Evolutionary conservation across 2,329 filamentous ascomycete species (phyloP).

Genomic region (Penicillium paneum): DNA sequence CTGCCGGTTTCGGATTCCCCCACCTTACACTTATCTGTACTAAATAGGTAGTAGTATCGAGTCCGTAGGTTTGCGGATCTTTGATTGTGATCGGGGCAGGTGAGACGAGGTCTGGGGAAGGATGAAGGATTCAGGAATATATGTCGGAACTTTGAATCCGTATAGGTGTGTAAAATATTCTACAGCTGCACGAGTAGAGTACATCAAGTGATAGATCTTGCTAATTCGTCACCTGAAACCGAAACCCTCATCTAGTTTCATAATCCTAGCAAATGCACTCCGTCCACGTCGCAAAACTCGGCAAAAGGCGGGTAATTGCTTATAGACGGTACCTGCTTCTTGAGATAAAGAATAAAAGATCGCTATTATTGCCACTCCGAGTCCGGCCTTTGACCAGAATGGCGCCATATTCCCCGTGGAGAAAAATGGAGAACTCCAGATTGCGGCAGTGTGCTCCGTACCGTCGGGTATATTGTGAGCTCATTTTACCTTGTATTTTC

Average conservation of each 20-base stretch:
- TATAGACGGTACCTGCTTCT: not conserved
- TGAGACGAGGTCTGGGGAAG: conserved; percentile 8
- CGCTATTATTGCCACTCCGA: conserved; percentile 13
- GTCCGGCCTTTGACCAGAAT: conserved; percentile 19
- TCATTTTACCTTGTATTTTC: not conserved
- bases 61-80: conserved; percentile 1
- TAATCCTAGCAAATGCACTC: not conserved
- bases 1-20: not conserved
- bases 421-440: conserved; percentile 8
- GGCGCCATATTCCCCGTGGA: conserved; percentile 22
- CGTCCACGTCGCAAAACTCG: conserved; percentile 7
- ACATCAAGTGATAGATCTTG: not conserved
- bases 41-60: not conserved
- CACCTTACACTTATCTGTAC: not conserved
- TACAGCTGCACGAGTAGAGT: not conserved
- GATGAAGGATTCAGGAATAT: not conserved
- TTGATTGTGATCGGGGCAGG: conserved; percentile 3
- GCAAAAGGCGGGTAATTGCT: conserved; percentile 23
- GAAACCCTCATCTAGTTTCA: conserved; percentile 6
- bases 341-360: not conserved
- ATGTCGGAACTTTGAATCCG: conserved; percentile 10
- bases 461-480: not conserved
- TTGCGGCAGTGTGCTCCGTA: not conserved
- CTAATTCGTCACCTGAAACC: conserved; percentile 14
- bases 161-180: no score